Percentiles rank a stretch among this genome's conserved stretches.
Conservation (phyloP, 306 rosid genomes). For the Adenanthera pavonina region DNA sequence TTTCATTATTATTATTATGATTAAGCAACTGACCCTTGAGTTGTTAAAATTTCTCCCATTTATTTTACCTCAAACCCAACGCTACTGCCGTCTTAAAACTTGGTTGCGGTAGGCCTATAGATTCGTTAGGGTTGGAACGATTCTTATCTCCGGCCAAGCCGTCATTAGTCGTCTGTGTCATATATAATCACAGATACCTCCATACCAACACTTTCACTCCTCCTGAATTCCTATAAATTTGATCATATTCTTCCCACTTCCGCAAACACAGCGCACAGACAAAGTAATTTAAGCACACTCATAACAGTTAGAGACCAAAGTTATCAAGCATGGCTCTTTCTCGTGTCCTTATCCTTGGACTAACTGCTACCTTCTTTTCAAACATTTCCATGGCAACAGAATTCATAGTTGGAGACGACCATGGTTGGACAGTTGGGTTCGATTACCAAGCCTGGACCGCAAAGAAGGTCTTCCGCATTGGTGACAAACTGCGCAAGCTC, state of each 20-base stretch:
- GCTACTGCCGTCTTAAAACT: not conserved
- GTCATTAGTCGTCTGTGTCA: constrained; percentile 5
- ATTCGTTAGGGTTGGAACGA: not conserved
- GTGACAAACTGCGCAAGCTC: constrained; percentile 39
- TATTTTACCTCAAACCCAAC: not conserved
- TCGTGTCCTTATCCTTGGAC: not conserved
- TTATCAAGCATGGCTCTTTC: not conserved
- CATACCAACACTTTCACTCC: not conserved
- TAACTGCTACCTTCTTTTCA: constrained; percentile 36
- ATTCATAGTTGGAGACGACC: constrained; percentile 43
- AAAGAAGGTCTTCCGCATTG: constrained; percentile 41
- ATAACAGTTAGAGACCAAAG: not conserved
- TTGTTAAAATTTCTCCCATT: too few species aligned
- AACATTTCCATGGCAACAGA: not conserved
- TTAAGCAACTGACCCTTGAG: too few species aligned
- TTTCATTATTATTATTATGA: too few species aligned
- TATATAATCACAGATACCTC: not conserved
- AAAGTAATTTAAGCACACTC: not conserved
- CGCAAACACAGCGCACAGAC: not conserved
- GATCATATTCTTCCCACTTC: not conserved
- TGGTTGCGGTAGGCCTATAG: not conserved
- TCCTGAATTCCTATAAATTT: not conserved
- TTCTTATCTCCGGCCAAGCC: not conserved
- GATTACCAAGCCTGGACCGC: constrained; percentile 43
- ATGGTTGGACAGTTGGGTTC: constrained; percentile 30